Evolutionary conservation across 225 moss, liverwort and hornwort genomes (phyloP).

Genomic region (Marchantia paleacea): DNA sequence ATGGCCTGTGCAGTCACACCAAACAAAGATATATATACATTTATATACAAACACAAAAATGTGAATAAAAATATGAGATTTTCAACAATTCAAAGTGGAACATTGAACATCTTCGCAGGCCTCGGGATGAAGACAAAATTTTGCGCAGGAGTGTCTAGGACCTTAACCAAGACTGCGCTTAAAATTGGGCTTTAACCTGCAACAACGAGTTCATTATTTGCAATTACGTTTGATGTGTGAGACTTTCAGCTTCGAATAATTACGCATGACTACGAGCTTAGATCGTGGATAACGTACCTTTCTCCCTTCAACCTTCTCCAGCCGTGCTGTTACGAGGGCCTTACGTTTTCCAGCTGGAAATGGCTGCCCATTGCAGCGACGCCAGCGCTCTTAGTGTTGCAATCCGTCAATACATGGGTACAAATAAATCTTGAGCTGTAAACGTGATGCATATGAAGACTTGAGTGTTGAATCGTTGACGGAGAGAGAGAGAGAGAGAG

Average conservation of each 20-base stretch:
- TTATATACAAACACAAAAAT: too few species aligned
- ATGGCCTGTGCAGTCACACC: neutral
- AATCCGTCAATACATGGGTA: too few species aligned
- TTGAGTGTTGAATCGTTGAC: neutral
- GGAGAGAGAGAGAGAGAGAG: neutral
- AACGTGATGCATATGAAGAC: too few species aligned
- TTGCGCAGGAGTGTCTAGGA: too few species aligned
- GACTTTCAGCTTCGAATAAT: neutral
- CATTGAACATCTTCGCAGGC: too few species aligned
- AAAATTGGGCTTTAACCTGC: neutral
- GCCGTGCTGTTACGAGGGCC: conserved; percentile 22
- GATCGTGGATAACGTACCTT: conserved; percentile 11
- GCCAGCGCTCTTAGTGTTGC: neutral
- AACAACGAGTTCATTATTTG: neutral
- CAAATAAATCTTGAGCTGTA: too few species aligned
- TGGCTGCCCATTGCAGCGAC: conserved; percentile 9
- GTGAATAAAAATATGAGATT: too few species aligned
- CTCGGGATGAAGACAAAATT: too few species aligned
- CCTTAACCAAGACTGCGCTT: too few species aligned
- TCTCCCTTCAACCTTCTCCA: conserved; percentile 26
- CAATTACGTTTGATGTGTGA: neutral
- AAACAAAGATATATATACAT: neutral
- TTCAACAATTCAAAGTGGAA: too few species aligned
- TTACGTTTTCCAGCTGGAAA: conserved; percentile 25
- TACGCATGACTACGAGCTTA: neutral